A percentile compares a stretch with the other conserved stretches of the same genome.
phyloP scores from a whole-genome alignment of 805 yeast species.

The Saccharomycopsis sp. region DNA sequence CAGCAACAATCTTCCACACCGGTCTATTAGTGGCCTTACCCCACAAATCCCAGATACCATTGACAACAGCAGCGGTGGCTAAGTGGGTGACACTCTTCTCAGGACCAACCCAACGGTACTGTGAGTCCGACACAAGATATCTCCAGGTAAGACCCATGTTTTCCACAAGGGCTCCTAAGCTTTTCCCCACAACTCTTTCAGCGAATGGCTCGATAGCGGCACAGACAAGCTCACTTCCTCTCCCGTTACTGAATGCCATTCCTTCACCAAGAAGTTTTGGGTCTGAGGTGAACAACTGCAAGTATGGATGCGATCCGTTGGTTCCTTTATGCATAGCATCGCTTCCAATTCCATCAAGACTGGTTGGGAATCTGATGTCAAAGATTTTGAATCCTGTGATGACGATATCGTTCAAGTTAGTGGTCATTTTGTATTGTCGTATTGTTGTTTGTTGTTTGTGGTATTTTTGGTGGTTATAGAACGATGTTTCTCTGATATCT shows the following conservation, averaged over 20 bases:
- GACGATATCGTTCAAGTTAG: constrained; percentile 7
- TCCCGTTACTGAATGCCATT: constrained; percentile 35
- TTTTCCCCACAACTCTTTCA: constrained; percentile 31
- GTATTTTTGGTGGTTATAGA: not conserved
- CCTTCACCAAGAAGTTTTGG: constrained; percentile 31
- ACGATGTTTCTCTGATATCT: too few species aligned
- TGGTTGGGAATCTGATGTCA: constrained; percentile 34
- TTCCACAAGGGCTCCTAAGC: constrained; percentile 28
- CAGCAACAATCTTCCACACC: constrained; percentile 36
- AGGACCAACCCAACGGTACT: constrained; percentile 38
- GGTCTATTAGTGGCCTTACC: constrained; percentile 33
- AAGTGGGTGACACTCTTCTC: constrained; percentile 37
- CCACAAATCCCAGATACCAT: constrained; percentile 39
- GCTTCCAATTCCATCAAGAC: constrained; percentile 33
- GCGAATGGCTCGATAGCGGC: constrained; percentile 32
- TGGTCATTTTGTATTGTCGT: not conserved
- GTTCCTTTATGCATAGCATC: constrained; percentile 37
- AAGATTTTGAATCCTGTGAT: constrained; percentile 28
- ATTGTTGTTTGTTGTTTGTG: not conserved
- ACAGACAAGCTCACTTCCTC: constrained; percentile 33
- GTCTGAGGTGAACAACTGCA: constrained; percentile 27
- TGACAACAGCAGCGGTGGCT: constrained; percentile 34
- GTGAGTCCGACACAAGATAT: constrained; percentile 33
- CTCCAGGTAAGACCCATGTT: constrained; percentile 36
- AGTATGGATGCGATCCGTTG: constrained; percentile 34